Evolutionary conservation across 75 land plant genomes (phyloP).

Genomic region (Ceratopteris richardii): DNA sequence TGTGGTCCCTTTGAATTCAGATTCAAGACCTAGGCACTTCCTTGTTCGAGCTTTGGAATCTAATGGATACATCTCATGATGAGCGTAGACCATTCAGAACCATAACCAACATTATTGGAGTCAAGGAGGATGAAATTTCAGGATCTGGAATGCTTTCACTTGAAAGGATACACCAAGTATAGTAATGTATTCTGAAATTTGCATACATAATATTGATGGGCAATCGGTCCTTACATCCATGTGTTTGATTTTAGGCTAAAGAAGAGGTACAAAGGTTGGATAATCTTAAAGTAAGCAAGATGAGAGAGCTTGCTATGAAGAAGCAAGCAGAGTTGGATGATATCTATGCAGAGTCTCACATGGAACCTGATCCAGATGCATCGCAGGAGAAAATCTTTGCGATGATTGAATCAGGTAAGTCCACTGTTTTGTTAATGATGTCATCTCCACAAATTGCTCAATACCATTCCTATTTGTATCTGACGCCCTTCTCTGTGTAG

Average conservation of each 20-base stretch:
- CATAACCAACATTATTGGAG: constrained; percentile 23
- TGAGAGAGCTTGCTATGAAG: constrained; percentile 3
- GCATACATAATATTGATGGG: too few species aligned
- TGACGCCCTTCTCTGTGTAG: constrained; percentile 12
- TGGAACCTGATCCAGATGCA: constrained; percentile 4
- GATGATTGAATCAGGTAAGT: not conserved
- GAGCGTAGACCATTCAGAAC: constrained; percentile 30
- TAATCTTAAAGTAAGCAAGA: not conserved
- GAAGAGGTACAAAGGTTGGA: constrained; percentile 1
- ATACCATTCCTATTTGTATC: too few species aligned
- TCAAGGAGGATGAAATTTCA: constrained; percentile 36
- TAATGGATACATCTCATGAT: constrained; percentile 53
- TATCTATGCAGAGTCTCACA: not conserved
- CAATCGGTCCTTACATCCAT: too few species aligned
- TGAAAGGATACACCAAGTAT: not conserved
- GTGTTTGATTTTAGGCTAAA: too few species aligned
- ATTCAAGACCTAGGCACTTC: constrained; percentile 22
- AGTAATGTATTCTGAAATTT: too few species aligned
- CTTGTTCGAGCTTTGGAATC: constrained; percentile 52
- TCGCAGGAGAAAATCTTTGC: not conserved
- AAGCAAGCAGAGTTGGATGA: constrained; percentile 4
- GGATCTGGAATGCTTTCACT: constrained; percentile 36
- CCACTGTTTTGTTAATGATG: too few species aligned
- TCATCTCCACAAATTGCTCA: too few species aligned
- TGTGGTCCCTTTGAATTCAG: too few species aligned